phyloP scores from a whole-genome alignment of 257 asterid species.

The Jacaranda copaia region DNA sequence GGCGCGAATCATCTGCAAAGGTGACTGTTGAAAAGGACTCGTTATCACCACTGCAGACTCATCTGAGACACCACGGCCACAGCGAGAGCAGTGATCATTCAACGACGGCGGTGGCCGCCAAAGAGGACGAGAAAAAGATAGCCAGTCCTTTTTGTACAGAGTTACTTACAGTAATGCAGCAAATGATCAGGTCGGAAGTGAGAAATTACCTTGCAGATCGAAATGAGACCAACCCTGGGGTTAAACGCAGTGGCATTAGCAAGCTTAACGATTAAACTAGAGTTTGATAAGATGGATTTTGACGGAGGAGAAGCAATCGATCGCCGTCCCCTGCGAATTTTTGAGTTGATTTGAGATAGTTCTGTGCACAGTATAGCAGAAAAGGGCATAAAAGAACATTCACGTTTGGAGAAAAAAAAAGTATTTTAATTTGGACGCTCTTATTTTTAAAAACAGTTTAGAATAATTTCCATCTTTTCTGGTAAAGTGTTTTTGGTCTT shows the following conservation, averaged over 20 bases:
- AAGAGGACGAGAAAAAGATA: constrained; percentile 14
- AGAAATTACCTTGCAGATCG: constrained; percentile 40
- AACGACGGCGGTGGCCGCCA: background rate
- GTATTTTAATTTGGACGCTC: too few relatives aligned
- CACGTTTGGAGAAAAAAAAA: background rate
- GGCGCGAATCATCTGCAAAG: constrained; percentile 17
- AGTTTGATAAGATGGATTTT: background rate
- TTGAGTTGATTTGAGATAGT: constrained; percentile 5
- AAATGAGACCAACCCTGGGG: constrained; percentile 13
- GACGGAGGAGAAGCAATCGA: background rate
- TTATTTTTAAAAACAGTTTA: too few relatives aligned
- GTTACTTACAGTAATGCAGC: constrained; percentile 39
- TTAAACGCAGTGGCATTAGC: constrained; percentile 28
- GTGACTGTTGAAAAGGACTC: constrained; percentile 13
- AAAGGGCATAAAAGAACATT: background rate
- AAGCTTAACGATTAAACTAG: constrained; percentile 10
- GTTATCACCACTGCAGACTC: background rate
- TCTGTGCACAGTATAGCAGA: constrained; percentile 20
- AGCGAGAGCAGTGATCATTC: background rate
- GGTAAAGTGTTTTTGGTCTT: too few relatives aligned
- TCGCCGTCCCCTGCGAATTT: constrained; percentile 17
- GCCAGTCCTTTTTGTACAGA: constrained; percentile 38
- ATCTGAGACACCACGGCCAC: constrained; percentile 20
- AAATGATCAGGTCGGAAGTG: constrained; percentile 51
- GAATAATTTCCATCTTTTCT: too few relatives aligned